These are phyloP conservation scores for Talaromyces nanjingensis DNA, from an alignment of 495 filamentous ascomycete genomes.

Conservation along the genomic window DNA sequence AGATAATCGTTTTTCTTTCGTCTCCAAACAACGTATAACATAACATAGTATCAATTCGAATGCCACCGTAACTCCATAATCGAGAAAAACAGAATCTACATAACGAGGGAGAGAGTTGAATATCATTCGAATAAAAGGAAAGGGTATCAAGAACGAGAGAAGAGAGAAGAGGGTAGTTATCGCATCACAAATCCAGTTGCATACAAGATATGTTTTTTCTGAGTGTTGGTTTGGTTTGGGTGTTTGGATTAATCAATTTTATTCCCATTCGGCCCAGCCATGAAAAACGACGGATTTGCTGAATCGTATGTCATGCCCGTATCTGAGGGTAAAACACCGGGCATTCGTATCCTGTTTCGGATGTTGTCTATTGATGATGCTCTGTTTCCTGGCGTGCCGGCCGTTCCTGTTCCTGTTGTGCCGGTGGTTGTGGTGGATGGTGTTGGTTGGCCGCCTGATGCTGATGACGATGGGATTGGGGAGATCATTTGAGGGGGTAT, in stretches of 20 bases:
- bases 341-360: neutral
- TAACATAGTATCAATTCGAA: no score
- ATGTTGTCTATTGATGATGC: neutral
- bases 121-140: neutral
- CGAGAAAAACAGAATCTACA: neutral
- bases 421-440: neutral
- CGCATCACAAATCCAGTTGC: neutral
- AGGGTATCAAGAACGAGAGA: neutral
- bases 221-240: no score
- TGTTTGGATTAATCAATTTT: neutral
- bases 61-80: neutral
- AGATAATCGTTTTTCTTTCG: neutral
- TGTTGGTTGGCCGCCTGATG: neutral
- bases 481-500: conserved; percentile 19
- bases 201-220: neutral
- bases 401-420: neutral
- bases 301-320: neutral
- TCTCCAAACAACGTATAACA: no score
- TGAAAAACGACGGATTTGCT: conserved; percentile 1
- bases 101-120: neutral
- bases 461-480: conserved; percentile 14
- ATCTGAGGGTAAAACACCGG: conserved; percentile 1
- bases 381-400: no score
- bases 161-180: neutral
- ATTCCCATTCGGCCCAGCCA: conserved; percentile 7